Evolutionary conservation across 2,329 filamentous ascomycete species (phyloP).

Genomic region (Lasiodiplodia theobromae): DNA sequence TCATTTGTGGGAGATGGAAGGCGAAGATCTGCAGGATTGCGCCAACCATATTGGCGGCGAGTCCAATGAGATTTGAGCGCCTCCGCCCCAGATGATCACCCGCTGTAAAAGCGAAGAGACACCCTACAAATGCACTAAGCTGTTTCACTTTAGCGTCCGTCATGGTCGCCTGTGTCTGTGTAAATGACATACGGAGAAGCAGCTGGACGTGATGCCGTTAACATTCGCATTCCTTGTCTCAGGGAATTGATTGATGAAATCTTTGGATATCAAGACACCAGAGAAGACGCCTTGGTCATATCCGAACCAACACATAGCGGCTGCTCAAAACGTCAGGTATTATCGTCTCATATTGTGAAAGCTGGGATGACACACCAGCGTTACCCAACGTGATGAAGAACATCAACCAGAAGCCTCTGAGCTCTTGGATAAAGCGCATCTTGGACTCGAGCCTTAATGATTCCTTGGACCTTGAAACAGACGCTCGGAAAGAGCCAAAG

Average conservation of each 20-base stretch:
- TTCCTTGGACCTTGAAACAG: background rate
- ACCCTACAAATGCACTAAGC: constrained; percentile 4
- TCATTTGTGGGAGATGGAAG: constrained; percentile 30
- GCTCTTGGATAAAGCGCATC: constrained; percentile 1
- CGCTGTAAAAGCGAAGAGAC: constrained; percentile 23
- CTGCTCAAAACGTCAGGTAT: background rate
- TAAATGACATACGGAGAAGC: constrained; percentile 34
- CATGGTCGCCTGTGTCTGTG: background rate
- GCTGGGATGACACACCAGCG: background rate
- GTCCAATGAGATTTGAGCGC: constrained; percentile 34
- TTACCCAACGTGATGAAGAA: constrained; percentile 6
- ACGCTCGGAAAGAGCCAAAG: background rate
- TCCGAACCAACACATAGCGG: constrained; percentile 31
- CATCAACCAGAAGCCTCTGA: constrained; percentile 7
- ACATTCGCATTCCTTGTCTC: constrained; percentile 35
- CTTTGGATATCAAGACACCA: constrained; percentile 34
- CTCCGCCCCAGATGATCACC: constrained; percentile 35
- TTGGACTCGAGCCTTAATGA: background rate
- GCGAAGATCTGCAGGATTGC: constrained; percentile 35
- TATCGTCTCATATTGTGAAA: background rate
- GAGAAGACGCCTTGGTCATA: constrained; percentile 34
- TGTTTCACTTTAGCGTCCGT: background rate
- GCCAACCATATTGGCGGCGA: constrained; percentile 32
- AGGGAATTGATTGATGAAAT: constrained; percentile 36
- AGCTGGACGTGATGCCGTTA: constrained; percentile 38